These are phyloP conservation scores for Rhodamnia rubescens DNA, from an alignment of 345 rosid species.

Conservation along the genomic window DNA sequence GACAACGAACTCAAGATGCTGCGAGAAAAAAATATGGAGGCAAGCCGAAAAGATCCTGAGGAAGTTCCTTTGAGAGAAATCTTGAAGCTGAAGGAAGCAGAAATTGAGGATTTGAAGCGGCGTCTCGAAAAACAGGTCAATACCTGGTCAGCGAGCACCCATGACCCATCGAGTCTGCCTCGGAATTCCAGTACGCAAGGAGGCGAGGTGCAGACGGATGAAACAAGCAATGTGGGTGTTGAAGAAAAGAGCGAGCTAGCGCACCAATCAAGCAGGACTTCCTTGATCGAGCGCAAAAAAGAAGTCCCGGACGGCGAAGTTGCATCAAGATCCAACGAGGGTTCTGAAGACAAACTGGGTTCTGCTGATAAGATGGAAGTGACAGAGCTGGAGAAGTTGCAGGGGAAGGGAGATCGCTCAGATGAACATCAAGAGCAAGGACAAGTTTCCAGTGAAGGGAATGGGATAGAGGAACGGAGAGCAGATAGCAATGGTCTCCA, in stretches of 20 bases:
- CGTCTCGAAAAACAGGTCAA: constrained; percentile 13
- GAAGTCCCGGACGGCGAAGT: neutral
- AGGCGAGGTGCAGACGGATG: neutral
- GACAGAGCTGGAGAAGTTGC: neutral
- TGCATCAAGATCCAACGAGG: constrained; percentile 2
- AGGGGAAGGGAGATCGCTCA: neutral
- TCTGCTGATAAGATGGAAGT: neutral
- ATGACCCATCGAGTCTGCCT: constrained; percentile 11
- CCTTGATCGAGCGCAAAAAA: neutral
- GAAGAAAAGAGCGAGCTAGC: neutral
- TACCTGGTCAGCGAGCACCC: constrained; percentile 13
- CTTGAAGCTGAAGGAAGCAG: constrained; percentile 39
- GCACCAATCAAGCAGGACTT: neutral
- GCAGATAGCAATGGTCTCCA: neutral
- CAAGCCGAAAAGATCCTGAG: constrained; percentile 8
- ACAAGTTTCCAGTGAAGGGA: neutral
- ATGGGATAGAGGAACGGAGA: neutral
- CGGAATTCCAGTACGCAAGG: constrained; percentile 2
- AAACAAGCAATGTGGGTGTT: neutral
- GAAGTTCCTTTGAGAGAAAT: constrained; percentile 19
- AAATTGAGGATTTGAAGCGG: constrained; percentile 32
- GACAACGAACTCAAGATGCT: constrained; percentile 27
- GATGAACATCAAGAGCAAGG: neutral
- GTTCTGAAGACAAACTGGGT: neutral
- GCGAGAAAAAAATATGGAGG: constrained; percentile 4